phyloP scores from a whole-genome alignment of 202 grass and related monocot species.

The Panicum virgatum region DNA sequence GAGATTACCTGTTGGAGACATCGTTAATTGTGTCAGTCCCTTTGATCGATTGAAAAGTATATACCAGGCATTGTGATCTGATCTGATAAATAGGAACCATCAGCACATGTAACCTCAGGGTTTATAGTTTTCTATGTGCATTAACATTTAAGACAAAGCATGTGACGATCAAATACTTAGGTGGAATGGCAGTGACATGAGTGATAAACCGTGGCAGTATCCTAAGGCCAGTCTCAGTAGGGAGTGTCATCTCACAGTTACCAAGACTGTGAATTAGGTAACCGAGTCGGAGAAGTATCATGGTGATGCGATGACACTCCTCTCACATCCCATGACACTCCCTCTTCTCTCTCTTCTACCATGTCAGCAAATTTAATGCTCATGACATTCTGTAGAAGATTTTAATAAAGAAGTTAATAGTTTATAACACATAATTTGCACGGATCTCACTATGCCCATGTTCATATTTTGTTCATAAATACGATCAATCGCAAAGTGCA shows the following conservation, averaged over 20 bases:
- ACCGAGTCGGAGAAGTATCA: too few species aligned
- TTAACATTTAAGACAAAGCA: slow-evolving; percentile 3
- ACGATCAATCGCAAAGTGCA: background rate
- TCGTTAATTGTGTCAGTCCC: background rate
- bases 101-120: background rate
- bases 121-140: background rate
- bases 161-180: background rate
- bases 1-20: slow-evolving; percentile 47
- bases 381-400: too few species aligned
- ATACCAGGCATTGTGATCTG: background rate
- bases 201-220: background rate
- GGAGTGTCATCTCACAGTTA: too few species aligned
- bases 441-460: background rate
- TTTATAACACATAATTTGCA: background rate
- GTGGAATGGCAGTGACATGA: background rate
- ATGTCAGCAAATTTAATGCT: too few species aligned
- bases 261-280: too few species aligned
- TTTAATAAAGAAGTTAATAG: background rate
- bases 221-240: too few species aligned
- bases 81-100: slow-evolving; percentile 12
- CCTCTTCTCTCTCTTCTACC: too few species aligned
- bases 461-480: background rate
- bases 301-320: too few species aligned
- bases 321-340: too few species aligned
- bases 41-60: background rate